Conservation (phyloP, 116 monocot genomes). For the Trichopus zeylanicus region DNA sequence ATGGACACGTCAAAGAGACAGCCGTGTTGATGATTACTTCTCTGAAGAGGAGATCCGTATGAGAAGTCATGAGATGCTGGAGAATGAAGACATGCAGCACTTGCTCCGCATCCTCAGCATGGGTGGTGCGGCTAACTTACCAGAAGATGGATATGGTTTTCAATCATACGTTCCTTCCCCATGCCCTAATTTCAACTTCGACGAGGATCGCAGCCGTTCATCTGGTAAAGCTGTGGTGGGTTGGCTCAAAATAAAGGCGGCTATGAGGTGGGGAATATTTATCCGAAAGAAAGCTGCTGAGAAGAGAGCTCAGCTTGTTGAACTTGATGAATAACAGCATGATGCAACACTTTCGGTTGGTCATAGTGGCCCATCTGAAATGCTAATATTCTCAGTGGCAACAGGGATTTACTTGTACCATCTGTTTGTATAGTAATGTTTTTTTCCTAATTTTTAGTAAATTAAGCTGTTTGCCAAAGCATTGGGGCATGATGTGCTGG, state of each 20-base stretch:
- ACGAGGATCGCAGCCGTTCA: constrained; percentile 40
- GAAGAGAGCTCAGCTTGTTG: constrained; percentile 68
- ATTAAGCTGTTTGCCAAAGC: not conserved
- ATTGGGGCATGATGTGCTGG: not conserved
- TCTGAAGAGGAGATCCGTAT: constrained; percentile 64
- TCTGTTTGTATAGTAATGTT: not conserved
- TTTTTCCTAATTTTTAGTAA: not conserved
- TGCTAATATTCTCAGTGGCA: not conserved
- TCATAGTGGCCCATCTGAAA: not conserved
- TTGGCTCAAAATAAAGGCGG: constrained; percentile 92
- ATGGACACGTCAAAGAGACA: constrained; percentile 24
- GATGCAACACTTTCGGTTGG: not conserved
- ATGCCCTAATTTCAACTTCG: constrained; percentile 34
- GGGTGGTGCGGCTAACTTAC: constrained; percentile 37
- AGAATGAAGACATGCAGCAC: constrained; percentile 89
- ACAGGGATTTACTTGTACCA: constrained; percentile 1
- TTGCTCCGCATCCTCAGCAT: constrained; percentile 55
- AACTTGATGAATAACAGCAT: constrained; percentile 34
- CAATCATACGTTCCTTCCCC: constrained; percentile 41
- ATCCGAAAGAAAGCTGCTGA: constrained; percentile 83
- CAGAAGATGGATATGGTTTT: constrained; percentile 41
- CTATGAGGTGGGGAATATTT: constrained; percentile 92
- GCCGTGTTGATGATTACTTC: constrained; percentile 27
- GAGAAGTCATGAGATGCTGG: constrained; percentile 71
- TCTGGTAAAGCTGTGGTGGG: constrained; percentile 84